Conservation (phyloP, 192 early-diverging fungal genomes). For the Thamnidium elegans region DNA sequence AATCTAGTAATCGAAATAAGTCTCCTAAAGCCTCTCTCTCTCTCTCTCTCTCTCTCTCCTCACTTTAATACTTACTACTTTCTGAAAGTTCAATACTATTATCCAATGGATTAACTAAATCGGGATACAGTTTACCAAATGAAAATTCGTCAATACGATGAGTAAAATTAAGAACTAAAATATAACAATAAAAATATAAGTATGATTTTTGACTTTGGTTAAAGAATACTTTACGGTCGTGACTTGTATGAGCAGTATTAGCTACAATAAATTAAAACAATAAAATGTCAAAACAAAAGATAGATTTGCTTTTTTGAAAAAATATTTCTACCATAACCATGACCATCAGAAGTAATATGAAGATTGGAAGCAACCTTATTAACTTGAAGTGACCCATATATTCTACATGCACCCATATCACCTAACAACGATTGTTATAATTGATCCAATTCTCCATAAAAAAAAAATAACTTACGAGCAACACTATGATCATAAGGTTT, state of each 20-base stretch:
- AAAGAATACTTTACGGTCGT: conserved; percentile 47
- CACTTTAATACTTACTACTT: conserved; percentile 38
- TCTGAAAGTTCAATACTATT: conserved; percentile 65
- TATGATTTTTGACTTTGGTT: no score
- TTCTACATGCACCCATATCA: conserved; percentile 65
- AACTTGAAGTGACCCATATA: conserved; percentile 68
- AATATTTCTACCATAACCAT: conserved; percentile 62
- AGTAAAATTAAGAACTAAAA: conserved; percentile 85
- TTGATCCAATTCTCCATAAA: neutral
- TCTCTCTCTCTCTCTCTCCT: neutral
- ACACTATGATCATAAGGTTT: conserved; percentile 23
- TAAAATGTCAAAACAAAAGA: no score
- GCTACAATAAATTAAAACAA: conserved; percentile 13
- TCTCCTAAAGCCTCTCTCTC: neutral
- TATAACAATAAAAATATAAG: conserved; percentile 11
- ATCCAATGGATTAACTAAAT: conserved; percentile 86
- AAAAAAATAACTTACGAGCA: conserved; percentile 8
- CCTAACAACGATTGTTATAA: neutral
- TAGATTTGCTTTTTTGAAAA: no score
- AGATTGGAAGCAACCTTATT: conserved; percentile 86
- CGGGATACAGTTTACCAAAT: conserved; percentile 84
- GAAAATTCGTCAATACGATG: conserved; percentile 91
- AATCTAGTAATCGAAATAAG: conserved; percentile 38
- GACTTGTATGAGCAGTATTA: conserved; percentile 57
- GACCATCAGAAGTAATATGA: conserved; percentile 87